Percentiles rank a stretch among this genome's conserved stretches.
phyloP scores from a whole-genome alignment of 441 rosid genomes.

The Adansonia grandidieri region DNA sequence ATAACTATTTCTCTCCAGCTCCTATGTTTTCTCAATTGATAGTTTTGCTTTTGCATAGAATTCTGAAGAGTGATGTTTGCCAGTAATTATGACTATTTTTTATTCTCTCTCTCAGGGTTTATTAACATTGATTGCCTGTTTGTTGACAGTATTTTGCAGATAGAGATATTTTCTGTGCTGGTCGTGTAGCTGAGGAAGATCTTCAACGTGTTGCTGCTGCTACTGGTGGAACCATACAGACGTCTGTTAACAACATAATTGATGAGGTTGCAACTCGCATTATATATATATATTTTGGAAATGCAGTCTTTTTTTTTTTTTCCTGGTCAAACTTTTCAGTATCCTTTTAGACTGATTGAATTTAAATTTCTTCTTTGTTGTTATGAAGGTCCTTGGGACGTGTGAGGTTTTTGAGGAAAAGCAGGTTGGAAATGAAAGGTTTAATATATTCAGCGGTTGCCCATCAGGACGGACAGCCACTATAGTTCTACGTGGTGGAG shows the following conservation, averaged over 20 bases:
- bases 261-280: conserved; percentile 54
- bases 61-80: neutral
- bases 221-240: conserved; percentile 90
- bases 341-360: no score
- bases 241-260: conserved; percentile 87
- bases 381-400: no score
- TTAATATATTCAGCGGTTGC: no score
- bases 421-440: no score
- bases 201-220: conserved; percentile 92
- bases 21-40: neutral
- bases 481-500: no score
- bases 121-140: conserved; percentile 24
- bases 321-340: no score
- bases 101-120: no score
- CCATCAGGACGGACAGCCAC: no score
- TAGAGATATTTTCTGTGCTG: conserved; percentile 97
- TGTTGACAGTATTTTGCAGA: conserved; percentile 88
- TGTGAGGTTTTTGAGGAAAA: no score
- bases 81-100: neutral
- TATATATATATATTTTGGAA: no score
- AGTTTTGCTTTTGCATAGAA: neutral
- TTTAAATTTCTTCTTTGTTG: no score
- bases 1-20: neutral
- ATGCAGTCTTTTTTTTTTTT: no score
- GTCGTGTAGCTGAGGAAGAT: conserved; percentile 94